Evolutionary conservation across 139 green algal species (phyloP).

Genomic region (Picochlorum sp.): DNA sequence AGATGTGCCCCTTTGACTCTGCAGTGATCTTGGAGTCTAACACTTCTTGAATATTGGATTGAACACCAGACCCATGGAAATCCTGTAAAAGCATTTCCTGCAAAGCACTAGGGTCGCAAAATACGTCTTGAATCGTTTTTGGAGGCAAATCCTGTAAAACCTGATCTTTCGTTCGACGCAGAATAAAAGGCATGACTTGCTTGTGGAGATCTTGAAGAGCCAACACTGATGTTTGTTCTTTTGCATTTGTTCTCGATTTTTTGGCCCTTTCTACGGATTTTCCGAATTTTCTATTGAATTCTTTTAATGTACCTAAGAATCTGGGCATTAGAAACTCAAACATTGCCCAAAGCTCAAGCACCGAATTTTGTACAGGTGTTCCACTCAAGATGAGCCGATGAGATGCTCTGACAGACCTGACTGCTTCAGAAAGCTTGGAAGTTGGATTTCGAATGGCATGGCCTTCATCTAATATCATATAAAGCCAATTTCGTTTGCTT

Average conservation of each 20-base stretch:
- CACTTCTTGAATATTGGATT: neutral
- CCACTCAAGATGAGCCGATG: conserved; percentile 84
- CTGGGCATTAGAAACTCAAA: conserved; percentile 99
- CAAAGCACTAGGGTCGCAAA: conserved; percentile 66
- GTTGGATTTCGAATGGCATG: conserved; percentile 89
- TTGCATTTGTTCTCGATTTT: conserved; percentile 46
- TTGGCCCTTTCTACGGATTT: conserved; percentile 38
- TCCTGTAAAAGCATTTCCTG: conserved; percentile 78
- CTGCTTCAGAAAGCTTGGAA: conserved; percentile 48
- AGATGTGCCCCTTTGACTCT: conserved; percentile 17
- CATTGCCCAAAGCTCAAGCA: conserved; percentile 89
- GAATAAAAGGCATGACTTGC: conserved; percentile 87
- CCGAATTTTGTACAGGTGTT: conserved; percentile 91
- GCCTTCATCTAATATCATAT: conserved; percentile 92
- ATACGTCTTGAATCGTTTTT: conserved; percentile 93
- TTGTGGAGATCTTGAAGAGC: conserved; percentile 84
- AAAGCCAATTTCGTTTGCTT: conserved; percentile 51
- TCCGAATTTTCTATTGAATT: conserved; percentile 81
- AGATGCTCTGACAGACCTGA: conserved; percentile 31
- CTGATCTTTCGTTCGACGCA: conserved; percentile 89
- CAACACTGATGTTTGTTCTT: conserved; percentile 18
- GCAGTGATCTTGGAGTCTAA: neutral
- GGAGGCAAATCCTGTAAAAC: conserved; percentile 88
- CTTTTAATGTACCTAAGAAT: conserved; percentile 43
- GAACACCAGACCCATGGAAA: conserved; percentile 30